Base-by-base conservation (phyloP, 169 alveolate species). In the Plasmodium adleri region DNA sequence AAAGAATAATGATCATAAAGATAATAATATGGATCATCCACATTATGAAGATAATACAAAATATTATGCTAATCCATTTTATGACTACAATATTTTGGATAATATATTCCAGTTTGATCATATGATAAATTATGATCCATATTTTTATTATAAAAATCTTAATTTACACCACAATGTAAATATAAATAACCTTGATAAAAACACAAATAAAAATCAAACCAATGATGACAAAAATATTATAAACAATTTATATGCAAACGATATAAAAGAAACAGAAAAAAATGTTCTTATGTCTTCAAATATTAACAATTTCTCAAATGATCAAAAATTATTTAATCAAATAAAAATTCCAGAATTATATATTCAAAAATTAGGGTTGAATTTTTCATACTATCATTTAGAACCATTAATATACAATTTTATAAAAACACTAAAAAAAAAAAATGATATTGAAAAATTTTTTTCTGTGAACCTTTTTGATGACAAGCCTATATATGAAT, bases 291-390 rank as follows among this genome's bases (percentile, higher is more conserved):
- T 17, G 7, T 15, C 6, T 17, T 17, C 64, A 56, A 17, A 12
- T 56, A 17, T 7, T 67, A 2, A 3, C 9, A 67, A 43, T 10
- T 26, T 52, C 2, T 67, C 83, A 10, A 64, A 50, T 13, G 90
- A 80, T 39, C 71, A 80, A 45, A 80, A 50, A 45, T 22, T 80
- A 26, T 80, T 80, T 67, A 17, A 43, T 32, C 90, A 80, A 80
- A 80, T 80, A 52, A 80, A 67, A 52, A 67, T 67, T 20, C 90
- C 90, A 22, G 32, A 67, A 28, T 50, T 80, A 24, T 80, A 67
- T n/a, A 43, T 54, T 0, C 90, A 80, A 80, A 80, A 67, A 54
- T 60, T 80, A 20, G 90, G 90, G 9, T 26, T 80, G 45, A 80
- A 67, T 45, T 52, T 67, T 7, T 20, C 32, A 6, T 80, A 52